phyloP scores from a whole-genome alignment of 495 filamentous ascomycete species.

The Chaetomium tenue region DNA sequence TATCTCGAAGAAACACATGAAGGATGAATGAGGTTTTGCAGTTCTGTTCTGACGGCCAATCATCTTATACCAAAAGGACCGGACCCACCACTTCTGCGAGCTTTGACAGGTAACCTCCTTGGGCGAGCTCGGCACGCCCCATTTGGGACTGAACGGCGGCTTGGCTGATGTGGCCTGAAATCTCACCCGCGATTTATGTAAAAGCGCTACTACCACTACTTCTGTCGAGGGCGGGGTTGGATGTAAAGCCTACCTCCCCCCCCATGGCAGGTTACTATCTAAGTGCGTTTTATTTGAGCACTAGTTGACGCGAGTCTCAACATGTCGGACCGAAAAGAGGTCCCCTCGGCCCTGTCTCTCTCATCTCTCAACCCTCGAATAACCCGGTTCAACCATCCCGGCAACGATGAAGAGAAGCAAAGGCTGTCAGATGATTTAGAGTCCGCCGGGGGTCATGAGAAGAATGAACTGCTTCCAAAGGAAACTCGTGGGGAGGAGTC shows the following conservation, averaged over 20 bases:
- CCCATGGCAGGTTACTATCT: no score
- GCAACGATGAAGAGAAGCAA: constrained; percentile 32
- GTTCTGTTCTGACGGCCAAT: no score
- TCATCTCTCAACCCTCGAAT: constrained; percentile 35
- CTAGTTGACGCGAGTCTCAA: neutral
- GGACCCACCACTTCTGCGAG: no score
- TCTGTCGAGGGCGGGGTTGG: neutral
- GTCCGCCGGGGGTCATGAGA: constrained; percentile 35
- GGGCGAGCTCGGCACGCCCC: no score
- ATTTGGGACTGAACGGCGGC: no score
- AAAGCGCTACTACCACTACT: neutral
- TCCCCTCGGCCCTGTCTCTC: constrained; percentile 28
- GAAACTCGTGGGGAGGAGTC: constrained; percentile 2
- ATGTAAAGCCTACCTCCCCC: neutral
- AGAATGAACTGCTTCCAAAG: constrained; percentile 37
- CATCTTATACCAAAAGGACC: no score
- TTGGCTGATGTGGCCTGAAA: constrained; percentile 11
- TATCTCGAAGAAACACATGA: no score
- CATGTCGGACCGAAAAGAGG: constrained; percentile 21
- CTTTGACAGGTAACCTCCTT: no score
- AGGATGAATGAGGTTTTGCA: no score
- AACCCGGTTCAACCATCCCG: constrained; percentile 25
- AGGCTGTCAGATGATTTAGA: constrained; percentile 32
- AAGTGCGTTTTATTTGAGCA: neutral
- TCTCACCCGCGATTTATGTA: neutral